Evolutionary conservation across 106 monocot genomes (phyloP).

Genomic region (Alisma plantagoaquatica): DNA sequence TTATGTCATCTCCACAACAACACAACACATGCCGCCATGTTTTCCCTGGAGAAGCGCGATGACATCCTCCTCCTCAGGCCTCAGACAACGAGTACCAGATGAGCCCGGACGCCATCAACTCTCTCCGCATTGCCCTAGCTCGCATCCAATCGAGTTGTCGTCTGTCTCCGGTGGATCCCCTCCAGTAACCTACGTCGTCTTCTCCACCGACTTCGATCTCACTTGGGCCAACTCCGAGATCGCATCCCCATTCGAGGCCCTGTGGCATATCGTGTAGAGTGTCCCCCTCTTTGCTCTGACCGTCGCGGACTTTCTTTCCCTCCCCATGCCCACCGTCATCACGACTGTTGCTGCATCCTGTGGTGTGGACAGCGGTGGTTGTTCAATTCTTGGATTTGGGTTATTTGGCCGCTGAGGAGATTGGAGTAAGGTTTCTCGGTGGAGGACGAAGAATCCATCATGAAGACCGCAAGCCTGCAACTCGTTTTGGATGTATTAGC

Average conservation of each 20-base stretch:
- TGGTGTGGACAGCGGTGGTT: too few species aligned
- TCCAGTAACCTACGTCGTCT: slow-evolving; percentile 56
- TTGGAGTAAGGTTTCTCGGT: too few species aligned
- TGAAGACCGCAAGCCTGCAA: too few species aligned
- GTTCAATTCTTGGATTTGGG: too few species aligned
- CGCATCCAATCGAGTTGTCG: slow-evolving; percentile 5
- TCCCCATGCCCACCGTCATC: slow-evolving; percentile 74
- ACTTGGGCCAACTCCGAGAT: slow-evolving; percentile 28
- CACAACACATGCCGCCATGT: too few species aligned
- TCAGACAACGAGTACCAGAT: slow-evolving; percentile 61
- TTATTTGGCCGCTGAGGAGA: too few species aligned
- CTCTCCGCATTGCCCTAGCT: slow-evolving; percentile 32
- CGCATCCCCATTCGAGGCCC: slow-evolving; percentile 13
- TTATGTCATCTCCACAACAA: too few species aligned
- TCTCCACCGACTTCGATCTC: slow-evolving; percentile 78
- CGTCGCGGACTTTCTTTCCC: slow-evolving; percentile 43
- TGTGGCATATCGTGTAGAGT: slow-evolving; percentile 10
- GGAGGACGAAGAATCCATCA: too few species aligned
- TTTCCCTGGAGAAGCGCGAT: slow-evolving; percentile 65
- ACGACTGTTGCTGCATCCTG: too few species aligned
- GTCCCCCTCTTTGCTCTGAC: slow-evolving; percentile 10
- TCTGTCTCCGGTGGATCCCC: slow-evolving; percentile 13
- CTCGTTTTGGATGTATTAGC: too few species aligned
- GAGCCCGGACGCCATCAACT: slow-evolving; percentile 32
- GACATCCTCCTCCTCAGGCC: slow-evolving; percentile 54